Evolutionary conservation across 2,329 filamentous ascomycete genomes (phyloP), one percentile per base, ranked within the genome.

Genomic region (Curvularia spicifera): DNA sequence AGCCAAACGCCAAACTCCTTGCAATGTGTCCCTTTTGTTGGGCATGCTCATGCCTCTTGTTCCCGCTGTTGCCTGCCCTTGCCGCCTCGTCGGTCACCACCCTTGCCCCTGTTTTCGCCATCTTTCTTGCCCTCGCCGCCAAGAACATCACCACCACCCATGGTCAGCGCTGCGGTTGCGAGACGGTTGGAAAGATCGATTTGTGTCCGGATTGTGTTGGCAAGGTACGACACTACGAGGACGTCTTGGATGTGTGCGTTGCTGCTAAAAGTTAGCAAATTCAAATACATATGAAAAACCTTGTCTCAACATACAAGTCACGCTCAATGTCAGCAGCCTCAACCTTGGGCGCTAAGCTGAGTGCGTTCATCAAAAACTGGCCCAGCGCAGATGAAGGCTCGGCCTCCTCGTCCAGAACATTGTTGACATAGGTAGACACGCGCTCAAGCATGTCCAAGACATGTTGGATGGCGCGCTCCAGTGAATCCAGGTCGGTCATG

Each of bases 211-310:
- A 98, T 97, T 67, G 93, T 97, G 85, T 98, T 99, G 78, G 95
- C 93, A 66, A 99, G 86, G 83, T 99, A 99, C 68, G 93, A 96
- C 71, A 99, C 93, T 79, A 98, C 93, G 67, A 99, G 88, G 61
- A 99, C 93, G 78, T 99, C 95, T 83, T 99, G 95, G 79, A 99
- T 93, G 83, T 99, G 95, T 84, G 96, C 97, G 87, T 99, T 99
- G 87, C 85, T 87, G 74, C 12, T 4, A 39, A 35, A 35, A 48
- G 44, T 75, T 77, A 75, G 79, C 75, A 57, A 15, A 24, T 8
- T 8, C 0, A 2, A 15, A n/a, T 6, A 29, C 3, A 35, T n/a
- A 35, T 15, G 4, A 42, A 28, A 37, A 44, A 28, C 22, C 2
- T 29, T 22, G 18, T 33, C 26, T 29, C 5, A 65, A 83, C 84